These are phyloP conservation scores for Trichoderma pleuroti DNA, from an alignment of 2,329 filamentous ascomycete species.

Conservation along the genomic window DNA sequence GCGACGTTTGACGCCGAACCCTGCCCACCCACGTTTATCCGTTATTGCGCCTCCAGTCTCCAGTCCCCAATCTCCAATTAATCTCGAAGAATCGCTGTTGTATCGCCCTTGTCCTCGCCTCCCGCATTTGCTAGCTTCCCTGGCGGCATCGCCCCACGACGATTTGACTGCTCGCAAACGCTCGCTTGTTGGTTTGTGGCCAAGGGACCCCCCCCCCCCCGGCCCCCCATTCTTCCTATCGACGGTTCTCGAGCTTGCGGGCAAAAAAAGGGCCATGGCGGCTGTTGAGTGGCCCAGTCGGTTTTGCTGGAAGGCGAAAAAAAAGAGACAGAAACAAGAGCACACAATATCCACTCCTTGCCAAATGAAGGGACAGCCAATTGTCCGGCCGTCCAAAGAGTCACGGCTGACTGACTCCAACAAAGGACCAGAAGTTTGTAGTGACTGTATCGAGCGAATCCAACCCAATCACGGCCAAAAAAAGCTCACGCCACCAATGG, in stretches of 20 bases:
- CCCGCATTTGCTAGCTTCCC: slow-evolving; percentile 13
- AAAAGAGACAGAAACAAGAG: not conserved
- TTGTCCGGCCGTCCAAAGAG: not conserved
- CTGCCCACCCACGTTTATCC: not conserved
- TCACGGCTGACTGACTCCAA: slow-evolving; percentile 4
- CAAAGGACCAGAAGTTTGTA: not conserved
- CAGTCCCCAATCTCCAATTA: not conserved
- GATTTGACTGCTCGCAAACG: slow-evolving; percentile 14
- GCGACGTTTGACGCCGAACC: not conserved
- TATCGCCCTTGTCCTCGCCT: slow-evolving; percentile 13
- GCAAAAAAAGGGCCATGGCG: not conserved
- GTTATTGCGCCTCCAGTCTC: slow-evolving; percentile 1
- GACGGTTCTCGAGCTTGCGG: slow-evolving; percentile 12
- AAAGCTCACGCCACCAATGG: slow-evolving; percentile 12
- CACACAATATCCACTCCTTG: not conserved
- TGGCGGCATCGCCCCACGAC: slow-evolving; percentile 13
- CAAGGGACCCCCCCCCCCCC: not conserved
- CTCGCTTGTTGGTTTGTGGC: slow-evolving; percentile 5
- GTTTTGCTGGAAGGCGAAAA: not conserved
- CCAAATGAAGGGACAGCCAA: not conserved
- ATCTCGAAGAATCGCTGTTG: slow-evolving; percentile 8
- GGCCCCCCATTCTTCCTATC: not conserved
- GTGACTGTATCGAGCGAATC: not conserved
- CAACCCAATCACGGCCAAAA: not conserved
- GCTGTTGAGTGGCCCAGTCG: not conserved